These are phyloP conservation scores for maize (Zea mays) DNA, from an alignment of 176 grass and related monocot genomes.

Conservation along the genomic window Zm-B73-REFERENCE-NAM-5.0 NC_050101.1:91358501-91359000, in stretches of 20 bases:
- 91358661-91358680: slow-evolving; percentile 42
- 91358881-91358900: slow-evolving; percentile 81
- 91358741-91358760: slow-evolving; percentile 42
- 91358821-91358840: slow-evolving; percentile 82
- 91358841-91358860: slow-evolving; percentile 83
- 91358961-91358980: not conserved
- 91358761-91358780: slow-evolving; percentile 19
- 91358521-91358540: not conserved
- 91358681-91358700: not conserved
- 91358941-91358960: no score
- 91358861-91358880: slow-evolving; percentile 97
- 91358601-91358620: slow-evolving; percentile 59
- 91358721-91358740: slow-evolving; percentile 56
- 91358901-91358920: slow-evolving; percentile 46
- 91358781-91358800: slow-evolving; percentile 34
- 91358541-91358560: not conserved
- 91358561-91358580: not conserved
- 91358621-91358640: slow-evolving; percentile 43
- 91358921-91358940: not conserved
- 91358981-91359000: slow-evolving; percentile 36
- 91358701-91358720: slow-evolving; percentile 14
- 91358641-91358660: slow-evolving; percentile 32
- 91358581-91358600: slow-evolving; percentile 38
- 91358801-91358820: slow-evolving; percentile 53
- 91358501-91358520: not conserved